Evolutionary conservation across 306 rosid genomes (phyloP).

Genomic region (Morella rubra): DNA sequence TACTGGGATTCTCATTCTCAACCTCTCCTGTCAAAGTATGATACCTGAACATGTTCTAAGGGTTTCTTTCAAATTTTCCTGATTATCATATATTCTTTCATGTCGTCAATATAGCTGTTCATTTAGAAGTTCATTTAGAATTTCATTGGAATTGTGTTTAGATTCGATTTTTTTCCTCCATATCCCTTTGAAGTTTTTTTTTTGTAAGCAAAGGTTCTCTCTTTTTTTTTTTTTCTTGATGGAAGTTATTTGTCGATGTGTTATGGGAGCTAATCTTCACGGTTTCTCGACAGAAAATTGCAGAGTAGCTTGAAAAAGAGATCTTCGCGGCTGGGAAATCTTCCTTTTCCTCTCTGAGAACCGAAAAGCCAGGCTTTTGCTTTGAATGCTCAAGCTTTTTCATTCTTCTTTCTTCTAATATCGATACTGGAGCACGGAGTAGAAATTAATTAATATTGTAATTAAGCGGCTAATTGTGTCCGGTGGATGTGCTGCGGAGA

Average conservation of each 20-base stretch:
- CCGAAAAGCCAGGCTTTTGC: neutral
- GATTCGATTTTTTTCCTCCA: neutral
- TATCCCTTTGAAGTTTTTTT: neutral
- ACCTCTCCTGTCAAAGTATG: neutral
- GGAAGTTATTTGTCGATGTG: neutral
- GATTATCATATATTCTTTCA: neutral
- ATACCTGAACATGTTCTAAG: neutral
- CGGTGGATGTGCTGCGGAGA: conserved; percentile 2
- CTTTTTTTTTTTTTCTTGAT: neutral
- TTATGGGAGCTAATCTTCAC: neutral
- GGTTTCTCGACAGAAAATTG: neutral
- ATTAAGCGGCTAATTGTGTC: neutral
- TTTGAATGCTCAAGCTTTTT: neutral
- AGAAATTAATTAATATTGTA: neutral
- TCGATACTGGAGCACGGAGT: neutral
- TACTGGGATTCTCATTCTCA: neutral
- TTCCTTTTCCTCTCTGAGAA: neutral
- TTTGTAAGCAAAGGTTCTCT: neutral
- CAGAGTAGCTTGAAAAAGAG: neutral
- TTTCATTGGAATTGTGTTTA: neutral
- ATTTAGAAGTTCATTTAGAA: too few relatives aligned
- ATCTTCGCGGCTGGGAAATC: neutral
- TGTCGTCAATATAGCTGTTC: neutral
- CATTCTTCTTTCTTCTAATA: too few relatives aligned
- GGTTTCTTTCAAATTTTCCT: neutral